Base-by-base conservation (phyloP, 148 eudicot genomes). In the Cornus controversa region DNA sequence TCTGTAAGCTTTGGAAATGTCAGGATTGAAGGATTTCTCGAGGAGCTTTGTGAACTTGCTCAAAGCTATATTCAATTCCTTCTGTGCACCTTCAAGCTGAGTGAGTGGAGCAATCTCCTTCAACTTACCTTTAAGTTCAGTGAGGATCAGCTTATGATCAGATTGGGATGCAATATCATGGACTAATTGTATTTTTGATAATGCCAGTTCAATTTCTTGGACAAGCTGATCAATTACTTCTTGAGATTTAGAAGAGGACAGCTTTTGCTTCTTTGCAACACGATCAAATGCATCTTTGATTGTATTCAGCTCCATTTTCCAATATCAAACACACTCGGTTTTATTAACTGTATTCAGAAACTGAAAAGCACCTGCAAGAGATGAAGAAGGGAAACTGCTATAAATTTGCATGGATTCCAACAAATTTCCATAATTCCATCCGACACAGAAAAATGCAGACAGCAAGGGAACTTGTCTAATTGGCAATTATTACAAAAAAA, bases 251-350 rank as follows among this genome's bases (percentile, higher is more conserved):
- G 90, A 85, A 70, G 89, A 82, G 50, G 87, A 86, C 14, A 92
- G 74, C 80, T 87, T 92, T 80, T 94, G 98, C 85, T 92, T 94
- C 87, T 92, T 94, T 8, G 88, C 86, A 16, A 91, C 93, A 71
- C 90, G 94, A 75, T 91, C 98, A 81, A 90, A 92, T 71, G 93
- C 93, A 72, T 90, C 93, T 79, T 89, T 90, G 81, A 89, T 89
- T 78, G 85, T 76, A 82, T 86, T 90, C 77, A 92, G 82, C 85
- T 94, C 98, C 97, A 94, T 94, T 64, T 66, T 72, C 27, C 42
- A 23, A 57, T 73, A 23, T 58, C 23, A 15, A 73, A 67, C 4
- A 40, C 67, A 58, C 67, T 73, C 47, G 65, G 76, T 22, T 29
- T 57, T 60, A 18, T 31, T 11, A 24, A 34, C 50, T 14, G 67